A percentile compares a stretch with the other conserved stretches of the same genome.
Evolutionary conservation across 2,329 filamentous ascomycete genomes (phyloP).

Genomic region (Uncinocarpus reesii): DNA sequence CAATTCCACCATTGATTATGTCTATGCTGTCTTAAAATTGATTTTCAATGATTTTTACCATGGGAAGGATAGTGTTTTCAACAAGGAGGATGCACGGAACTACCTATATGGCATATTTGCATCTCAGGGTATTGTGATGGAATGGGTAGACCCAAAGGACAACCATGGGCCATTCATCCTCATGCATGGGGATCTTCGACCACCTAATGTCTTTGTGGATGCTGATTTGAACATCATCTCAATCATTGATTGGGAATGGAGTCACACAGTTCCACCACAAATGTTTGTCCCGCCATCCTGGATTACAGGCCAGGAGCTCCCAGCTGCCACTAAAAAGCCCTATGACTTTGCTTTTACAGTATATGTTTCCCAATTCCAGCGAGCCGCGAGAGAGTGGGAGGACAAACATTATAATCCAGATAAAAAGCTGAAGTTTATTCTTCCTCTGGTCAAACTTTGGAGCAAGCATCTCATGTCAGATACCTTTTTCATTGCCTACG

Average conservation of each 20-base stretch:
- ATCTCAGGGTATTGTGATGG: slow-evolving; percentile 10
- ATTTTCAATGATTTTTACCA: slow-evolving; percentile 15
- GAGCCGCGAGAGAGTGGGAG: background rate
- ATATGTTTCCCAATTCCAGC: background rate
- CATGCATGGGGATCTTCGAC: slow-evolving; percentile 15
- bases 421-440: background rate
- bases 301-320: slow-evolving; percentile 8
- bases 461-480: background rate
- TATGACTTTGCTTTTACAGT: background rate
- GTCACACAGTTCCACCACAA: slow-evolving; percentile 11
- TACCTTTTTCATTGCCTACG: slow-evolving; percentile 5
- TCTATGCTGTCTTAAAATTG: slow-evolving; percentile 6
- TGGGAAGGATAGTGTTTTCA: slow-evolving; percentile 7
- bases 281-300: slow-evolving; percentile 10
- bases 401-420: slow-evolving; percentile 2
- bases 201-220: slow-evolving; percentile 12
- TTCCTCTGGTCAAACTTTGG: slow-evolving; percentile 4
- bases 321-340: slow-evolving; percentile 1
- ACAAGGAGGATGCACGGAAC: slow-evolving; percentile 13
- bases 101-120: slow-evolving; percentile 13
- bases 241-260: slow-evolving; percentile 8
- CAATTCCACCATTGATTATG: slow-evolving; percentile 13
- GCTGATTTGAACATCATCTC: slow-evolving; percentile 9
- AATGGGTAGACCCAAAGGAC: slow-evolving; percentile 12
- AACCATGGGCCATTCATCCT: slow-evolving; percentile 15